Evolutionary conservation across 1,284 basidiomycete genomes (phyloP).

Genomic region (Vanrija sp.): DNA sequence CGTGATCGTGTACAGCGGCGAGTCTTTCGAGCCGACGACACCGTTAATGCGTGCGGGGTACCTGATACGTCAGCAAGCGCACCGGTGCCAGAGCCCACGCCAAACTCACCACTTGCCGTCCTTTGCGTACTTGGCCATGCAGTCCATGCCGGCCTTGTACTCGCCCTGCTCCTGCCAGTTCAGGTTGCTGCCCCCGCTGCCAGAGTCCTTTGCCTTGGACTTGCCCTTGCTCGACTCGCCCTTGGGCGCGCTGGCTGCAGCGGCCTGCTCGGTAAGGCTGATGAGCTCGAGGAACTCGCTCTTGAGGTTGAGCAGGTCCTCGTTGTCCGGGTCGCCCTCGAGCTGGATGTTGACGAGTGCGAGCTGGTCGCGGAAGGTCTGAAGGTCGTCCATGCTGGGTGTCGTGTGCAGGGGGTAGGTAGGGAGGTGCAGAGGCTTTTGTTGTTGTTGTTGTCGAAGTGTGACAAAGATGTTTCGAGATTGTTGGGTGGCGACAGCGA

Average conservation of each 20-base stretch:
- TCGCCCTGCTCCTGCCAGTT: slow-evolving; percentile 40
- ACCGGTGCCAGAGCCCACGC: neutral
- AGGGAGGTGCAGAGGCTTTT: too few relatives aligned
- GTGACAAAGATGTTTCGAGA: too few relatives aligned
- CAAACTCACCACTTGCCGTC: slow-evolving; percentile 65
- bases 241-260: slow-evolving; percentile 39
- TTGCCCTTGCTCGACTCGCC: slow-evolving; percentile 7
- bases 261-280: slow-evolving; percentile 70
- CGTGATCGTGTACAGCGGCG: slow-evolving; percentile 84
- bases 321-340: slow-evolving; percentile 72
- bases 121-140: slow-evolving; percentile 81
- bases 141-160: slow-evolving; percentile 78
- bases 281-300: slow-evolving; percentile 87
- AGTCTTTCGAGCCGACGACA: slow-evolving; percentile 77
- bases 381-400: slow-evolving; percentile 57
- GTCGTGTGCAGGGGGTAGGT: too few relatives aligned
- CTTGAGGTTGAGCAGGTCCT: slow-evolving; percentile 64
- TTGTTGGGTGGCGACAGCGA: too few relatives aligned
- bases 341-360: slow-evolving; percentile 86
- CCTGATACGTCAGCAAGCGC: slow-evolving; percentile 36
- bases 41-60: slow-evolving; percentile 88
- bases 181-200: slow-evolving; percentile 2
- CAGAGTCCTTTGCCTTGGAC: slow-evolving; percentile 14
- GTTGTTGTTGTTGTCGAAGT: too few relatives aligned
- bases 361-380: slow-evolving; percentile 80